A percentile compares a stretch with the other conserved stretches of the same genome.
These are phyloP conservation scores for Luvunga scandens DNA, from an alignment of 345 rosid species.

Conservation along the genomic window DNA sequence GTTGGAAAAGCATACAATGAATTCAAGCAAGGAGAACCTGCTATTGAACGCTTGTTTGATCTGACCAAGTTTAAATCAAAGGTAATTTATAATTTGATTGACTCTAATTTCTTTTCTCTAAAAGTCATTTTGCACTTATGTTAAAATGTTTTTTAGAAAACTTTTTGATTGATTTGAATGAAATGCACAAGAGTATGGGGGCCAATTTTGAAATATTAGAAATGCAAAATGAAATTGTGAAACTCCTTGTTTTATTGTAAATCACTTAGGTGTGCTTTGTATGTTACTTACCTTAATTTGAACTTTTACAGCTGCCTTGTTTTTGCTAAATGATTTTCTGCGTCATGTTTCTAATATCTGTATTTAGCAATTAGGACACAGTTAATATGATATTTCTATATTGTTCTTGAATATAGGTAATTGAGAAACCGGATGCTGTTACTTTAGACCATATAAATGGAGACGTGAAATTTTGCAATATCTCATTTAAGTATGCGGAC, in stretches of 20 bases:
- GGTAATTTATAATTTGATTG: constrained; percentile 35
- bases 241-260: not conserved
- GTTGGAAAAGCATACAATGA: constrained; percentile 92
- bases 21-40: constrained; percentile 95
- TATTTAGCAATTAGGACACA: not conserved
- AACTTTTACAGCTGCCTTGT: not conserved
- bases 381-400: not conserved
- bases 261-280: not conserved
- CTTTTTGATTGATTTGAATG: not conserved
- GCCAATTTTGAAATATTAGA: not conserved
- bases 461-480: constrained; percentile 62
- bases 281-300: not conserved
- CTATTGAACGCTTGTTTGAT: constrained; percentile 76
- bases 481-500: constrained; percentile 70
- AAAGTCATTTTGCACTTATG: not conserved
- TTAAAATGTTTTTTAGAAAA: not conserved
- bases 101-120: not conserved
- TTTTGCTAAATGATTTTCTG: not conserved
- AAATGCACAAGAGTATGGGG: not conserved
- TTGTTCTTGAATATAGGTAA: constrained; percentile 45
- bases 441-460: constrained; percentile 57
- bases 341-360: not conserved
- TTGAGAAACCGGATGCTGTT: constrained; percentile 59
- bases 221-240: not conserved
- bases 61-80: constrained; percentile 53